Percentiles rank a stretch among this genome's conserved stretches.
phyloP scores from a whole-genome alignment of 2,329 filamentous ascomycete genomes.

The Lecanicillium sp. region DNA sequence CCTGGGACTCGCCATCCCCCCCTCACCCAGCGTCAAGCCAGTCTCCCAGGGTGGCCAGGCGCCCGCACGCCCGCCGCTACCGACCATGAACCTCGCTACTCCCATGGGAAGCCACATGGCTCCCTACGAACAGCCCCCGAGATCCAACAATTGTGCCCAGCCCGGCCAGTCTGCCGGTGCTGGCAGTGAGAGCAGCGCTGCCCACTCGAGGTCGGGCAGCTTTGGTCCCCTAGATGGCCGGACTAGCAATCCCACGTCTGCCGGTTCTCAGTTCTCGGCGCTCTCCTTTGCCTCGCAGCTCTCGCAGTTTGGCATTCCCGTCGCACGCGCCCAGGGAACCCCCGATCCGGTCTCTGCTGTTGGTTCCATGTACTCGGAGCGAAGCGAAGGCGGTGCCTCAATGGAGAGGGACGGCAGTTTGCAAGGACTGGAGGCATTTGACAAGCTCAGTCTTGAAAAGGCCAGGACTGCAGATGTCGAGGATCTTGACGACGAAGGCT shows the following conservation, averaged over 20 bases:
- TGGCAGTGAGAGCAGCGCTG: constrained; percentile 72
- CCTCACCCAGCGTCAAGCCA: constrained; percentile 75
- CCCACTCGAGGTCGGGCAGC: constrained; percentile 77
- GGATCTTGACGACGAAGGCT: constrained; percentile 89
- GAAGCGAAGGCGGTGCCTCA: constrained; percentile 64
- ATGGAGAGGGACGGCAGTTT: constrained; percentile 83
- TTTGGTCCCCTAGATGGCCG: constrained; percentile 72
- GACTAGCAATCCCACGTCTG: constrained; percentile 75
- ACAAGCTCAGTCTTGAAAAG: constrained; percentile 75
- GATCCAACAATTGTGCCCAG: constrained; percentile 42
- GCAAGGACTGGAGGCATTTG: constrained; percentile 70
- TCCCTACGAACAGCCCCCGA: constrained; percentile 60
- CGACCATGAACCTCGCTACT: constrained; percentile 79
- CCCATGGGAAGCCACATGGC: constrained; percentile 75
- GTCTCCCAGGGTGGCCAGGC: constrained; percentile 43
- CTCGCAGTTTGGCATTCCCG: constrained; percentile 62
- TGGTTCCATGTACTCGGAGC: constrained; percentile 75
- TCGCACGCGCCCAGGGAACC: constrained; percentile 58
- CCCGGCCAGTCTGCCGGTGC: constrained; percentile 64
- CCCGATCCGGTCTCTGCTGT: constrained; percentile 86
- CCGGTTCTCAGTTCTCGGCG: constrained; percentile 79
- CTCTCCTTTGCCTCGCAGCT: constrained; percentile 72
- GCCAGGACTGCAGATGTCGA: constrained; percentile 84
- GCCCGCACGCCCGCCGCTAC: constrained; percentile 50
- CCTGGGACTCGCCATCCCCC: constrained; percentile 83